Percentiles rank a stretch among this genome's conserved stretches.
Conservation (phyloP, 1,284 basidiomycete species). For the Tetrapyrgos nigripes region DNA sequence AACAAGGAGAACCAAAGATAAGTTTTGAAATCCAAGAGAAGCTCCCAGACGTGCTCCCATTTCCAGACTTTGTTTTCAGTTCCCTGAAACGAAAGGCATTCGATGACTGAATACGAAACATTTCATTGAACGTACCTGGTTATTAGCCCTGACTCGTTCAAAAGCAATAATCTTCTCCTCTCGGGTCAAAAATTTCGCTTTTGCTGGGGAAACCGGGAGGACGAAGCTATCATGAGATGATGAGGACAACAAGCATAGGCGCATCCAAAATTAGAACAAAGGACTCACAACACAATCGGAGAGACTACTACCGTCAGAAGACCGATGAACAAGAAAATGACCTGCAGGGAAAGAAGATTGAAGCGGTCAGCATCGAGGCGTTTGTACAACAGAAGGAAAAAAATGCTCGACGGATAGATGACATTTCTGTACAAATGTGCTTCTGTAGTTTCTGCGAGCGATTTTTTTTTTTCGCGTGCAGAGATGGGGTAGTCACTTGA, state of each 20-base stretch:
- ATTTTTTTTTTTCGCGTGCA: no score
- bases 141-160: conserved; percentile 48
- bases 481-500: conserved; percentile 31
- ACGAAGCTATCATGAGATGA: conserved; percentile 32
- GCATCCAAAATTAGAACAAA: no score
- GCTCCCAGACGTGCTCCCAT: conserved; percentile 50
- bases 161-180: conserved; percentile 51
- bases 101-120: background rate
- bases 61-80: conserved; percentile 54
- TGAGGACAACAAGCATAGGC: background rate
- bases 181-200: conserved; percentile 43
- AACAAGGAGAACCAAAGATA: conserved; percentile 50
- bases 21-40: conserved; percentile 48
- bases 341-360: conserved; percentile 29
- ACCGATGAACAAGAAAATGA: conserved; percentile 58
- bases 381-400: background rate
- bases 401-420: no score
- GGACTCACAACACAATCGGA: conserved; percentile 49
- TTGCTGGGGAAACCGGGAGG: conserved; percentile 47
- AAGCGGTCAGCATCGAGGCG: background rate
- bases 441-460: no score
- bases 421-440: no score
- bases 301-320: conserved; percentile 48
- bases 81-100: conserved; percentile 25
- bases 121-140: conserved; percentile 32